Base-by-base conservation (phyloP, 495 filamentous ascomycete species). In the Penicillium silybi region DNA sequence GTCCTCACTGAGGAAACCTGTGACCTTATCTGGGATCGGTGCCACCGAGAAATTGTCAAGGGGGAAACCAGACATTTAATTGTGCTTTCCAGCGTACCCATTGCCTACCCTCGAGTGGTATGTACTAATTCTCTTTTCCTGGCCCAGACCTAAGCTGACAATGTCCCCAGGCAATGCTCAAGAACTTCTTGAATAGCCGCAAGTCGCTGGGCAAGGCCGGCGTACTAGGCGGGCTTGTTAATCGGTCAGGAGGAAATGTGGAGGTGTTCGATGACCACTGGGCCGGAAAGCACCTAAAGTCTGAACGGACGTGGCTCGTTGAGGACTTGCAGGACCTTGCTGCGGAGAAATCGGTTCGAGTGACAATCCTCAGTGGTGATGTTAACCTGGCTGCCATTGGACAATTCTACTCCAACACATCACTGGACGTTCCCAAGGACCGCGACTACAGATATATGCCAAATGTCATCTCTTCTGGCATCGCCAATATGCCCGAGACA, bases 241-340 rank as follows among this genome's bases (percentile, higher is more conserved):
- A 96, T 68, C 87, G 84, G 48, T 89, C 95, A 61, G 92, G 96
- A 61, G 92, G 89, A 46, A 91, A 89, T 39, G 88, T 96, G 6
- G 95, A 97, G 68, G 88, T 98, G 15, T 77, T 95, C 23, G 93
- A 97, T 69, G 93, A 98, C 66, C 92, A 97, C 63, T 98, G 93
- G 93, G 95, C 93, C 3, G 92, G 93, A 18, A 95, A 89, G 59
- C 86, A 90, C 61, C 90, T 96, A 69, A 97, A 97, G 64, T 68
- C 74, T 10, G 93, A 98, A 71, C 82, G 93, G 26, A 87, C 84
- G 56, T 87, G 86, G 73, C 80, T 97, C 56, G 83, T 98, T 29
- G 84, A 92, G 59, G 89, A 95, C 49, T 77, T 98, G 15, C 93
- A 98, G 65, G 86, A 90, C 57, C 73, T 97, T 41, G 92, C 95